Conservation (phyloP, 306 rosid genomes). For the Crotalaria pallida region DNA sequence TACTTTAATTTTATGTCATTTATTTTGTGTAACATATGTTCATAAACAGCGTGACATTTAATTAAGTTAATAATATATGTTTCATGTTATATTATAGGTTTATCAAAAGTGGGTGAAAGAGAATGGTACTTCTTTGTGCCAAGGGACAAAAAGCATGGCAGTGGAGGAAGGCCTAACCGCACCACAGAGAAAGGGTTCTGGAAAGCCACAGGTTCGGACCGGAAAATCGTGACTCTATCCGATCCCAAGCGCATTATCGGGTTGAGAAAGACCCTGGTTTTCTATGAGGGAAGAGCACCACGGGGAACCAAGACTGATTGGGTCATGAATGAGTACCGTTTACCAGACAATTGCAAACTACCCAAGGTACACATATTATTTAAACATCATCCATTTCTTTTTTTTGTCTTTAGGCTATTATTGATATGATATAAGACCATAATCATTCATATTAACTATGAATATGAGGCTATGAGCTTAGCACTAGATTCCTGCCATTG, state of each 20-base stretch:
- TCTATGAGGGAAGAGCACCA: slow-evolving; percentile 86
- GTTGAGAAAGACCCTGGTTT: slow-evolving; percentile 82
- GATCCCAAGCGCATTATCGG: slow-evolving; percentile 73
- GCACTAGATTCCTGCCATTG: background rate
- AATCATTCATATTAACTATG: background rate
- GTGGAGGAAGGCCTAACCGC: slow-evolving; percentile 89
- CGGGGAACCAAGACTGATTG: slow-evolving; percentile 87
- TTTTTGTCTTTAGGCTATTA: background rate
- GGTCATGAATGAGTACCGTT: slow-evolving; percentile 97
- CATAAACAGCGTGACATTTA: background rate
- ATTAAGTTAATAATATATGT: background rate
- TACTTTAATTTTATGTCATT: background rate
- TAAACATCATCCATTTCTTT: background rate
- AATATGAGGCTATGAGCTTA: background rate
- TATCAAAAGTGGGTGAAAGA: slow-evolving; percentile 82
- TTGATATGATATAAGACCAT: background rate
- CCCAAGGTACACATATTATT: slow-evolving; percentile 50
- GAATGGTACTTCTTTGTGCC: slow-evolving; percentile 99
- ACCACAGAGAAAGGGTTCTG: slow-evolving; percentile 88
- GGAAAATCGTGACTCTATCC: slow-evolving; percentile 58
- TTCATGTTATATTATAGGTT: slow-evolving; percentile 32
- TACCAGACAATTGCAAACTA: slow-evolving; percentile 56
- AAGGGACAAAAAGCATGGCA: slow-evolving; percentile 85
- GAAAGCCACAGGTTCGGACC: slow-evolving; percentile 97
- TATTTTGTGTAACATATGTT: background rate